Base-by-base conservation (phyloP, 2,329 filamentous ascomycete genomes). In the Rhynchosporium secalis region DNA sequence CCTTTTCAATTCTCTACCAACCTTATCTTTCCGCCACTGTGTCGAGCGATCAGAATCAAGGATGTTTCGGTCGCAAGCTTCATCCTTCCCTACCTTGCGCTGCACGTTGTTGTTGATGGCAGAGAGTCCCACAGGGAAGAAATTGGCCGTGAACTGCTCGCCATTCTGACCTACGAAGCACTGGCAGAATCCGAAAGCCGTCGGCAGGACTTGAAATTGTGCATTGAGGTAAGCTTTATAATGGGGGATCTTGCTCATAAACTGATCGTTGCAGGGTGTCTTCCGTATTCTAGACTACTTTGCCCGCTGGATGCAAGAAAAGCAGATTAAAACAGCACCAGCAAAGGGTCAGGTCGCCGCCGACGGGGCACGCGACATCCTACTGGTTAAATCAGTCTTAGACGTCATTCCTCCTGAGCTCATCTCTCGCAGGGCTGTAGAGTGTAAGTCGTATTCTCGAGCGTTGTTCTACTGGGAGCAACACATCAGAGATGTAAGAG, bases 401-500 rank as follows among this genome's bases (percentile, higher is more conserved):
- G 78, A 80, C n/a, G 79, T 79, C 29, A 88, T 91, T 60, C 88
- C 88, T 0, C 85, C 88, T 3, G 86, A 90, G 69, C 77, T 89
- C n/a, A 85, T 90, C 56, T 92, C 95, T 6, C 85, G 86, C 67
- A 86, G 94, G 68, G 93, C 95, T 9, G 86, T 96, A n/a, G 91
- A 97, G 72, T 98, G 94, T 76, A 91, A 91, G 63, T 95, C 96
- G 8, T 98, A 94, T 73, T 88, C 95, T 7, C 86, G 95, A 56
- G 95, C 96, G 1, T 79, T 99, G 20, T 97, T 96, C 72, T 91
- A 98, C 72, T 90, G 96, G 79, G 95, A 99, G 75, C 92, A 96
- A 69, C 90, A 96, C 73, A 93, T 93, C 61, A 84, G 88, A 36
- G 81, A 86, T 55, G 67, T 70, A 26, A 64, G 71, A 43, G 47